These are phyloP conservation scores for Macrotyloma uniflorum DNA, from an alignment of 306 rosid species.

Conservation along the genomic window DNA sequence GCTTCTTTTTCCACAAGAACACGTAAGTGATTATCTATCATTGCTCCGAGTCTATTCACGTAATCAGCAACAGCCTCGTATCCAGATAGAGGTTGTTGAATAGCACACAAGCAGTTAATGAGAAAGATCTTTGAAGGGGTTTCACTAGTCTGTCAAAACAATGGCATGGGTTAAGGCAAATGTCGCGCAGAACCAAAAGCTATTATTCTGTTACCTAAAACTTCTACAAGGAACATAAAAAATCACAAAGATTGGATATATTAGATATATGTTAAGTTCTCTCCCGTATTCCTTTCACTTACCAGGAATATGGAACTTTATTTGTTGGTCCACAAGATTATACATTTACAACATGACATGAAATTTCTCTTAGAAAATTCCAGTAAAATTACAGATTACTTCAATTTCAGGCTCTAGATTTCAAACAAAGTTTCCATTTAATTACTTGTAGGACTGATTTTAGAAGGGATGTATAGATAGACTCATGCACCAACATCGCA, in stretches of 20 bases:
- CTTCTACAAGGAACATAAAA: neutral
- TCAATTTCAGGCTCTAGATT: slow-evolving; percentile 1
- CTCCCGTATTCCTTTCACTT: slow-evolving; percentile 29
- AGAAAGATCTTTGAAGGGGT: slow-evolving; percentile 94
- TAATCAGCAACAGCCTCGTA: slow-evolving; percentile 80
- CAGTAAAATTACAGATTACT: slow-evolving; percentile 7
- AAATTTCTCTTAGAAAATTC: slow-evolving; percentile 22
- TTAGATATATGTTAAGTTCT: neutral
- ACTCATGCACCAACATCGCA: neutral
- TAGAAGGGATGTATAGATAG: slow-evolving; percentile 8
- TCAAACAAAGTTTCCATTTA: neutral
- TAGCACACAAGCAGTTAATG: slow-evolving; percentile 85
- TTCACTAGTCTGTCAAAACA: slow-evolving; percentile 74
- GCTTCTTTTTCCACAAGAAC: slow-evolving; percentile 85
- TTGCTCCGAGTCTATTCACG: slow-evolving; percentile 70
- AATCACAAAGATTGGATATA: neutral
- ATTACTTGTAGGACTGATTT: slow-evolving; percentile 11
- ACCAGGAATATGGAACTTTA: neutral
- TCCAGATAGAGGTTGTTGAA: slow-evolving; percentile 82
- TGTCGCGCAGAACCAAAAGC: neutral
- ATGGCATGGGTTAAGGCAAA: slow-evolving; percentile 22
- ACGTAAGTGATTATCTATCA: slow-evolving; percentile 71
- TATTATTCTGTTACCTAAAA: neutral
- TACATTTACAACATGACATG: slow-evolving; percentile 3
- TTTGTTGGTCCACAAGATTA: slow-evolving; percentile 12